A percentile compares a stretch with the other conserved stretches of the same genome.
Evolutionary conservation across 1,284 basidiomycete species (phyloP).

Genomic region (Fomitiporia mediterranea): DNA sequence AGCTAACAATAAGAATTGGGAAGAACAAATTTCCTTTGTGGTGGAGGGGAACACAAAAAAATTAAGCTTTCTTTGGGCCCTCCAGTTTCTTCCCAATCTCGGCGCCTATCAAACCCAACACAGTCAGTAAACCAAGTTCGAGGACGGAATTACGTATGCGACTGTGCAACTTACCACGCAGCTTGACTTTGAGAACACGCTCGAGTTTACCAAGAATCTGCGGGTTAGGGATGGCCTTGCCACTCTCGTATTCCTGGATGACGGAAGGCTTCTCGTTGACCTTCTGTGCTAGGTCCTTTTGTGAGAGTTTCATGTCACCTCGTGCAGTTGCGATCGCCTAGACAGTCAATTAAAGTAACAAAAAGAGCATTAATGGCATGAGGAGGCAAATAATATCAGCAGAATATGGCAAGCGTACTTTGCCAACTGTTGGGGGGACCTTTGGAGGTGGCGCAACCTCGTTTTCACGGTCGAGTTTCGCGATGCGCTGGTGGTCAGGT

Average conservation of each 20-base stretch:
- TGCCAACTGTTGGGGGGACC: constrained; percentile 75
- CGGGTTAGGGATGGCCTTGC: constrained; percentile 86
- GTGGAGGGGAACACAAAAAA: constrained; percentile 1
- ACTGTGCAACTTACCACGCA: constrained; percentile 62
- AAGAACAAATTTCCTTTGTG: background rate
- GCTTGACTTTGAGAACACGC: constrained; percentile 84
- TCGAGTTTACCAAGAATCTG: constrained; percentile 93
- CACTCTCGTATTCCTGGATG: constrained; percentile 86
- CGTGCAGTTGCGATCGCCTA: constrained; percentile 85
- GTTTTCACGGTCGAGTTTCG: constrained; percentile 92
- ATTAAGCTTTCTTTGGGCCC: constrained; percentile 31
- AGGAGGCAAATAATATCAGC: background rate
- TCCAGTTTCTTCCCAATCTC: constrained; percentile 83
- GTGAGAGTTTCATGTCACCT: constrained; percentile 72
- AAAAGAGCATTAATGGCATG: background rate
- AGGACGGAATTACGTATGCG: constrained; percentile 15
- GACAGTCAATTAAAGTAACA: background rate
- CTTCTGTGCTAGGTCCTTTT: constrained; percentile 93
- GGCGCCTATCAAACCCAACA: constrained; percentile 39
- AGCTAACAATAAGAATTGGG: background rate
- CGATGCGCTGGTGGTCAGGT: constrained; percentile 90
- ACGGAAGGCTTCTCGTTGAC: constrained; percentile 89
- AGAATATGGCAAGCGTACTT: constrained; percentile 47
- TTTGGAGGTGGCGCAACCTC: constrained; percentile 94
- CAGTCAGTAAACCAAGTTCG: background rate